Base-by-base conservation (phyloP, 1,139 yeast genomes). In the Candida sp. region DNA sequence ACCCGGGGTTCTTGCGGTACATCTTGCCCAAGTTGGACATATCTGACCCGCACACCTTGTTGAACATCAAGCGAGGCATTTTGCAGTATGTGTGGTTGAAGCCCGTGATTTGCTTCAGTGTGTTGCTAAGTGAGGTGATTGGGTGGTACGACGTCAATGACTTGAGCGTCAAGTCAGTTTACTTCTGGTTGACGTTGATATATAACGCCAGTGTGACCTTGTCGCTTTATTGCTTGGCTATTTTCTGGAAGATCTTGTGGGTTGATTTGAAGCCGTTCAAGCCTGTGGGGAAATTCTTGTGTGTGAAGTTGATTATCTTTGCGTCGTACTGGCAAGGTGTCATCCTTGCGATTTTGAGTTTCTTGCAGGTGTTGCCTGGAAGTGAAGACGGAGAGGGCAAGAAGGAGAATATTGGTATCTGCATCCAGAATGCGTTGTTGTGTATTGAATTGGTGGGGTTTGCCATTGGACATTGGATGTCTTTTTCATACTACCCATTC, bases 311-410 rank as follows among this genome's bases (percentile, higher is more conserved):
- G 57, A 90, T 94, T 52, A 93, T 96, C 51, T 94, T 94, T 76
- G 98, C 97, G 35, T 90, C 97, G 17, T 94, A 92, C 67, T 94
- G 99, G 99, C 99, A 94, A 66, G 94, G 97, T 0, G 78, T 93
- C 27, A 61, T 86, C 0, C 74, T 94, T 45, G 85, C 90, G 0
- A 65, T 88, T 1, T 63, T 90, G 39, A 84, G 80, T 56, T 78
- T 79, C 58, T 67, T 84, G 41, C 85, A 88, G 1, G 57, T 82
- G 1, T 72, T 91, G 23, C 73, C 72, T 1, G 69, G 66, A 4
- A 55, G 66, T 23, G 56, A 52, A 38, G 39, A 43, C 61, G 42
- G 42, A 4, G 42, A 30, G 17, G 63, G 74, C 40, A 80, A 83
- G n/a, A 31, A 23, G 23, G 63, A 75, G 42, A 80, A 83, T 50